A percentile compares a stretch with the other conserved stretches of the same genome.
These are phyloP conservation scores for Solidago caesia DNA, from an alignment of 129 eudicot genomes.

Conservation along the genomic window DNA sequence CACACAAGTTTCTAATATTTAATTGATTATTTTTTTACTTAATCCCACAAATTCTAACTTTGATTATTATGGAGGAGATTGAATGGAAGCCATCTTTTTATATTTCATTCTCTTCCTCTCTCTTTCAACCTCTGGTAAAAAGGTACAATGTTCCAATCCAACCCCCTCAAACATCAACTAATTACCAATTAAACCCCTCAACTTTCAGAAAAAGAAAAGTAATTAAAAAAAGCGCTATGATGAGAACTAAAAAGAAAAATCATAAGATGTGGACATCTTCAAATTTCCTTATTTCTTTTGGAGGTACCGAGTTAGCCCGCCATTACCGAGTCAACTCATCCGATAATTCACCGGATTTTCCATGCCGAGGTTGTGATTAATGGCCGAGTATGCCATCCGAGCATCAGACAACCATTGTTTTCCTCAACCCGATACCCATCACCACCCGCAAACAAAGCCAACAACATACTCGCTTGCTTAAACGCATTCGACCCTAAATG, in stretches of 20 bases:
- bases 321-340: slow-evolving; percentile 33
- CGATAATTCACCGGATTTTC: slow-evolving; percentile 44
- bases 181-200: slow-evolving; percentile 30
- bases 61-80: slow-evolving; percentile 31
- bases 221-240: slow-evolving; percentile 20
- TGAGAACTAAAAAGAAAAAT: slow-evolving; percentile 24
- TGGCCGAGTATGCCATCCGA: slow-evolving; percentile 92
- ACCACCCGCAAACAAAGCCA: slow-evolving; percentile 72
- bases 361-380: slow-evolving; percentile 85
- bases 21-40: slow-evolving; percentile 7
- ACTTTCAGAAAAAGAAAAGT: slow-evolving; percentile 14
- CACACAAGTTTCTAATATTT: neutral
- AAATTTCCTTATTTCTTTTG: slow-evolving; percentile 19
- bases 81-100: slow-evolving; percentile 23
- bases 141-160: slow-evolving; percentile 28
- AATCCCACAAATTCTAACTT: slow-evolving; percentile 30
- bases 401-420: slow-evolving; percentile 72
- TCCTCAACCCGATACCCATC: slow-evolving; percentile 87
- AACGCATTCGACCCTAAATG: slow-evolving; percentile 76
- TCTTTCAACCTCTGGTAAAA: slow-evolving; percentile 22
- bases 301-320: slow-evolving; percentile 29
- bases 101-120: slow-evolving; percentile 18
- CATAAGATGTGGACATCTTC: slow-evolving; percentile 24
- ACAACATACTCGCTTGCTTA: slow-evolving; percentile 81
- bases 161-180: slow-evolving; percentile 25